Evolutionary conservation across 768 basidiomycete species (phyloP), one percentile per base, ranked within the genome.

Genomic region (Mycena venus): DNA sequence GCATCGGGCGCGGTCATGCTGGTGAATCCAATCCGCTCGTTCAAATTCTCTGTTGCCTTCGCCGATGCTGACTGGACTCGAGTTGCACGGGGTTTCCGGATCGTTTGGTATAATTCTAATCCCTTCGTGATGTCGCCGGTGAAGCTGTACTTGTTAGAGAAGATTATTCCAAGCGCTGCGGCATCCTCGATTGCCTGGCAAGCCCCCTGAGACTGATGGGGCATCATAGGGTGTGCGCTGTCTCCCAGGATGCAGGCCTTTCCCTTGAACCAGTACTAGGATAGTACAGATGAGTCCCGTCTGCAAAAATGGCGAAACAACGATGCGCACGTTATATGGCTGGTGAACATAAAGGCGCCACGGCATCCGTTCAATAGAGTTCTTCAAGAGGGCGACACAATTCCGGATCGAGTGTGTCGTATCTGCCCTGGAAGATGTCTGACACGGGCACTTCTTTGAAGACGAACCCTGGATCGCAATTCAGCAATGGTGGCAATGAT

Each of bases 271-370:
- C 81, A 83, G 38, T 76, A 74, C 81, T 77, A 42, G 9, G n/a
- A n/a, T n/a, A 44, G 32, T 40, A 27, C 14, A 53, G n/a, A 70
- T 77, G 27, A 67, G 62, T 14, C 9, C 11, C 58, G 47, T 34
- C 36, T 6, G n/a, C 14, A n/a, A 36, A 14, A 36, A n/a, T 47
- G 21, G 32, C 17, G 36, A 29, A n/a, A 23, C 6, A 60, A 19
- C 32, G 29, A 53, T 8, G 66, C 77, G 49, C 58, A 82, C 80
- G 10, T 65, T 62, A 62, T 83, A 83, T 9, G 83, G 82, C 59
- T 82, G 81, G 62, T 83, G 83, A 31, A 82, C 78, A 66, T 83
- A 83, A 17, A 83, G 75, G 19, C 83, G 77, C 83, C 83, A 83
- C 17, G 83, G 83, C 83, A 83, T 83, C 10, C 83, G 79, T 11